phyloP scores from a whole-genome alignment of 768 basidiomycete species.

The Tylopilus sp. region DNA sequence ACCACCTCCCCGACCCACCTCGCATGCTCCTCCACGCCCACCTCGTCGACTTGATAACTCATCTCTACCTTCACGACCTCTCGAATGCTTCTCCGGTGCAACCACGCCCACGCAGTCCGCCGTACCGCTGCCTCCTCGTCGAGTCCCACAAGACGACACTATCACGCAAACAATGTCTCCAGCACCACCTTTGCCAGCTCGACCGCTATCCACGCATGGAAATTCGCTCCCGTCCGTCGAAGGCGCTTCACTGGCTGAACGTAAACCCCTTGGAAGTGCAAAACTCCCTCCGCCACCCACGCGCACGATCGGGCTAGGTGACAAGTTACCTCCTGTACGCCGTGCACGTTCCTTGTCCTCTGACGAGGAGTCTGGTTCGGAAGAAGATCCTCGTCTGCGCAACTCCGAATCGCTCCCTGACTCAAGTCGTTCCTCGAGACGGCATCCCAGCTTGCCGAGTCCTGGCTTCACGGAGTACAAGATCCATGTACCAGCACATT shows the following conservation, averaged over 20 bases:
- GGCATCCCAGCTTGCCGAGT: slow-evolving; percentile 35
- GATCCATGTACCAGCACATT: slow-evolving; percentile 53
- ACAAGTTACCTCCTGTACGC: slow-evolving; percentile 64
- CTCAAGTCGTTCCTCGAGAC: slow-evolving; percentile 62
- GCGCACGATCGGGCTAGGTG: slow-evolving; percentile 64
- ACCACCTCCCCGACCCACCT: slow-evolving; percentile 21
- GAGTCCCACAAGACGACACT: slow-evolving; percentile 9
- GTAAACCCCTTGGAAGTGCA: slow-evolving; percentile 25
- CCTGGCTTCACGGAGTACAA: slow-evolving; percentile 41
- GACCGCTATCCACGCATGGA: slow-evolving; percentile 19
- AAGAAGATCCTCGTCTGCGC: slow-evolving; percentile 50
- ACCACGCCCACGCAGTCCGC: slow-evolving; percentile 18
- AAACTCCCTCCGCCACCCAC: slow-evolving; percentile 71
- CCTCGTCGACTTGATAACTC: slow-evolving; percentile 14
- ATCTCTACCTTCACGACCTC: background rate
- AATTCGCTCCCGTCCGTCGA: slow-evolving; percentile 8
- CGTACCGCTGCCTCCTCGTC: slow-evolving; percentile 39
- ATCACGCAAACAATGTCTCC: background rate
- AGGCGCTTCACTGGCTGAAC: slow-evolving; percentile 23
- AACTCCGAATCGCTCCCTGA: slow-evolving; percentile 61
- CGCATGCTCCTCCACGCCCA: slow-evolving; percentile 19
- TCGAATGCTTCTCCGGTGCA: background rate
- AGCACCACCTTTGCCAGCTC: slow-evolving; percentile 36
- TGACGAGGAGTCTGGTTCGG: slow-evolving; percentile 57
- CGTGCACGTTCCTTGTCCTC: slow-evolving; percentile 40